phyloP scores from a whole-genome alignment of 106 monocot species.

The Gastrodia elata region DNA sequence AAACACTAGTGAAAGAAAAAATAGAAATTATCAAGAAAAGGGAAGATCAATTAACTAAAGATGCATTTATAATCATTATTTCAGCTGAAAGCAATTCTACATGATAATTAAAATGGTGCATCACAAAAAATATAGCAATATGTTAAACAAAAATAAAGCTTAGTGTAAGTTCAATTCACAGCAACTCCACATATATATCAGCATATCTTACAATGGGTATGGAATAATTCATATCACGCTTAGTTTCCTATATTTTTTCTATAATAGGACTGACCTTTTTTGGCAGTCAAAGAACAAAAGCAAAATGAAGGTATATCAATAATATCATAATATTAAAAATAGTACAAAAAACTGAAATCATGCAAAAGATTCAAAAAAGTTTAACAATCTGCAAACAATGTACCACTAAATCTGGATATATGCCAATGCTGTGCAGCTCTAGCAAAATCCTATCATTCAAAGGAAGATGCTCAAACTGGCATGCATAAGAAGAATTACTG shows the following conservation, averaged over 20 bases:
- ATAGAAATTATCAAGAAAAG: neutral
- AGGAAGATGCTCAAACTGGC: conserved; percentile 59
- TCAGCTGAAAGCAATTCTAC: neutral
- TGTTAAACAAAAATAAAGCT: too few species aligned
- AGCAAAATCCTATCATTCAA: conserved; percentile 74
- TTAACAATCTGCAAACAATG: conserved; percentile 6
- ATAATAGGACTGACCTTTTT: neutral
- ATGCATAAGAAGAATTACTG: conserved; percentile 28
- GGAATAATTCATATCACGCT: neutral
- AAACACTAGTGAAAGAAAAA: neutral
- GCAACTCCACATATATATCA: neutral
- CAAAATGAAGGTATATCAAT: neutral
- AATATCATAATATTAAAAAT: neutral
- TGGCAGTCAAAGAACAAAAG: neutral
- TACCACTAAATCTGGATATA: conserved; percentile 65
- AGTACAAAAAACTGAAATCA: neutral
- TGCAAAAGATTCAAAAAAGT: neutral
- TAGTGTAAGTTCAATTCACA: neutral
- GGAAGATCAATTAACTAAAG: neutral
- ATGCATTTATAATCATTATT: neutral
- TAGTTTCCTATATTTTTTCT: neutral
- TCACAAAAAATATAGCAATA: neutral
- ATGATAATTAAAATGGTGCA: neutral
- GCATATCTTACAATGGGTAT: neutral
- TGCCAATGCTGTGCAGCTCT: conserved; percentile 84